Evolutionary conservation across 1,139 yeast species (phyloP).

Genomic region (Pichia sp.): DNA sequence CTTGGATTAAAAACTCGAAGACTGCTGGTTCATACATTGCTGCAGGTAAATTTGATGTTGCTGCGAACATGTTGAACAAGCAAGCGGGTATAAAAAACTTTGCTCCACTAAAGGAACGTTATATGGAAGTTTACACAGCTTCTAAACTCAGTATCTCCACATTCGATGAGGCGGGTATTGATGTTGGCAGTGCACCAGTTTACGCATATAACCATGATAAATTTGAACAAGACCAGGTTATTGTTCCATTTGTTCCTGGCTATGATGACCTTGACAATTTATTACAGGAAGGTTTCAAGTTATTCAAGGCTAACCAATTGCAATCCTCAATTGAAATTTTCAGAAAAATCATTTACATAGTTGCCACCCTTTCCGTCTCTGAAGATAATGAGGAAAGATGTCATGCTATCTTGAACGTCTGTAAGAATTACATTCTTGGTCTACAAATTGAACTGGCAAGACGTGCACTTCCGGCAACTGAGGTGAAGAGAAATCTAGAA

Average conservation of each 20-base stretch:
- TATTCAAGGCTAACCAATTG: slow-evolving; percentile 76
- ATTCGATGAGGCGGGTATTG: slow-evolving; percentile 42
- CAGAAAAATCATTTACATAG: slow-evolving; percentile 71
- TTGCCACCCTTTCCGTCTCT: slow-evolving; percentile 65
- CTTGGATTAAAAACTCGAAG: slow-evolving; percentile 86
- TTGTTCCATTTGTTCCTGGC: slow-evolving; percentile 70
- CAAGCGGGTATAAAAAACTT: slow-evolving; percentile 84
- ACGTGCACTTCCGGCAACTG: slow-evolving; percentile 64
- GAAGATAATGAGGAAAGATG: slow-evolving; percentile 70
- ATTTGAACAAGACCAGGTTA: slow-evolving; percentile 40
- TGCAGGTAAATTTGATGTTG: slow-evolving; percentile 94
- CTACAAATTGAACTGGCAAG: slow-evolving; percentile 85
- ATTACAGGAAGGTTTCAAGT: slow-evolving; percentile 71
- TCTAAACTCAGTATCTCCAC: slow-evolving; percentile 73
- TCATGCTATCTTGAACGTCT: slow-evolving; percentile 59
- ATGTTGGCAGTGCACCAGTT: slow-evolving; percentile 49
- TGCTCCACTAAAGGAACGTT: slow-evolving; percentile 79
- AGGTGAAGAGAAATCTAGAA: slow-evolving; percentile 81
- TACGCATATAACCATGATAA: slow-evolving; percentile 62
- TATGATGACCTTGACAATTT: slow-evolving; percentile 57
- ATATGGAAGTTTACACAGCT: slow-evolving; percentile 75
- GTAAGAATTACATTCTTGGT: slow-evolving; percentile 89
- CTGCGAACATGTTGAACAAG: slow-evolving; percentile 83
- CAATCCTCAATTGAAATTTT: slow-evolving; percentile 73
- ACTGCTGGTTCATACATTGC: slow-evolving; percentile 93